These are phyloP conservation scores for Coemansia sp. DNA, from an alignment of 192 early-diverging fungal genomes.

Conservation along the genomic window DNA sequence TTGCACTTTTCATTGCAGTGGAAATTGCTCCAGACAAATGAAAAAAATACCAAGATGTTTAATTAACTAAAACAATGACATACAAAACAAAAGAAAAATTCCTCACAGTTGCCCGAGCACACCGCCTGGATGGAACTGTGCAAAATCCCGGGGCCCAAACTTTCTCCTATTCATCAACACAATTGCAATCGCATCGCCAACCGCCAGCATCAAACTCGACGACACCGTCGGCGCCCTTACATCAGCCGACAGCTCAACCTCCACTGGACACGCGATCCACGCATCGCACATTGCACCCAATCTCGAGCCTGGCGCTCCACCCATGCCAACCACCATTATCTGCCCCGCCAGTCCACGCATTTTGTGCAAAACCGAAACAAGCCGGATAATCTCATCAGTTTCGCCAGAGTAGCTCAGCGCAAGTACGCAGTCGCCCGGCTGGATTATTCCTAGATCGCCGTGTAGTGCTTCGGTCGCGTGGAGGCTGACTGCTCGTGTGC, in stretches of 20 bases:
- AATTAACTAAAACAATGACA: too few relatives aligned
- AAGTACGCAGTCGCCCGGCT: conserved; percentile 24
- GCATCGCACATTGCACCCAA: conserved; percentile 41
- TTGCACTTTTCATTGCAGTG: too few relatives aligned
- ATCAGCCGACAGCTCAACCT: conserved; percentile 12
- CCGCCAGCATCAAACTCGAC: conserved; percentile 32
- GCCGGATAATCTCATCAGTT: conserved; percentile 26
- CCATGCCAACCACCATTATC: conserved; percentile 29
- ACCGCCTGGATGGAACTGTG: conserved; percentile 38
- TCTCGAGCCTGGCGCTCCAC: conserved; percentile 8
- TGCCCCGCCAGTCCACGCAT: neutral
- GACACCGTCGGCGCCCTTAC: conserved; percentile 36
- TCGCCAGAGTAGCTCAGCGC: conserved; percentile 42
- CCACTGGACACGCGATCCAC: conserved; percentile 31
- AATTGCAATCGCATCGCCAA: conserved; percentile 38
- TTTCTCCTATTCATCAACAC: conserved; percentile 25
- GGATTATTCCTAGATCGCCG: conserved; percentile 34
- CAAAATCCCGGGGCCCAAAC: conserved; percentile 36
- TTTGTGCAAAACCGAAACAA: conserved; percentile 3
- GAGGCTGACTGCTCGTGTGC: conserved; percentile 24
- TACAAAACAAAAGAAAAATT: neutral
- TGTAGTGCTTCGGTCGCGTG: conserved; percentile 46
- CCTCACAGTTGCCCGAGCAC: conserved; percentile 14
- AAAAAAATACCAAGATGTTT: too few relatives aligned
- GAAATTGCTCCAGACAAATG: too few relatives aligned